A percentile compares a stretch with the other conserved stretches of the same genome.
Evolutionary conservation across 202 grass and related monocot genomes (phyloP).

Genomic region (Cymbopogon flexuosus): DNA sequence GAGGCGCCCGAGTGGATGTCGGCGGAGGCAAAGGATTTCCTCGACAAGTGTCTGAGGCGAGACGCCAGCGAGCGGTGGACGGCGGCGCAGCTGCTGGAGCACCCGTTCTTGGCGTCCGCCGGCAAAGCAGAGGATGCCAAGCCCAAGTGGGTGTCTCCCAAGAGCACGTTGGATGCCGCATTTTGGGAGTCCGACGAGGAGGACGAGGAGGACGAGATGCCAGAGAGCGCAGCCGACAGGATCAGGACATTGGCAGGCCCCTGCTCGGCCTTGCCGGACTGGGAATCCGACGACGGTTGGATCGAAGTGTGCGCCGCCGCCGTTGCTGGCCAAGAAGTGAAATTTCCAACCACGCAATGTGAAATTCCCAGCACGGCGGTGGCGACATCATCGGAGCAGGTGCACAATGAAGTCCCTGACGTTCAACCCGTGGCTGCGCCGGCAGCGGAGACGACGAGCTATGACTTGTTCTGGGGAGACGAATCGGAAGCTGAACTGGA

Average conservation of each 20-base stretch:
- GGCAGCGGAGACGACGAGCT: not conserved
- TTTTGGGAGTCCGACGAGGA: conserved; percentile 56
- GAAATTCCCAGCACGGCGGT: not conserved
- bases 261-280: conserved; percentile 29
- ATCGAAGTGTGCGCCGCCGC: conserved; percentile 30
- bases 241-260: conserved; percentile 34
- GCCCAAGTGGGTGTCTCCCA: conserved; percentile 50
- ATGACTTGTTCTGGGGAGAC: not conserved
- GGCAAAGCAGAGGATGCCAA: conserved; percentile 18
- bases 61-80: no score
- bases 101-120: conserved; percentile 34
- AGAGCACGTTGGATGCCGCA: conserved; percentile 56
- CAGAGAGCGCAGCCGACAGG: conserved; percentile 32
- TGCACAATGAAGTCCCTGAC: not conserved
- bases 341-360: not conserved
- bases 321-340: not conserved
- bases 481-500: not conserved
- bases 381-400: not conserved
- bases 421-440: not conserved
- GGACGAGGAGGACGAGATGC: not conserved
- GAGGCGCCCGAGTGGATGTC: no score
- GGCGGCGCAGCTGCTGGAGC: no score
- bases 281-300: conserved; percentile 57
- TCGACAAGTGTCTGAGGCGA: no score
- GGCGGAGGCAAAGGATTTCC: no score